phyloP scores from a whole-genome alignment of 352 stramenopile species.

The Phytophthora cryptogea region DNA sequence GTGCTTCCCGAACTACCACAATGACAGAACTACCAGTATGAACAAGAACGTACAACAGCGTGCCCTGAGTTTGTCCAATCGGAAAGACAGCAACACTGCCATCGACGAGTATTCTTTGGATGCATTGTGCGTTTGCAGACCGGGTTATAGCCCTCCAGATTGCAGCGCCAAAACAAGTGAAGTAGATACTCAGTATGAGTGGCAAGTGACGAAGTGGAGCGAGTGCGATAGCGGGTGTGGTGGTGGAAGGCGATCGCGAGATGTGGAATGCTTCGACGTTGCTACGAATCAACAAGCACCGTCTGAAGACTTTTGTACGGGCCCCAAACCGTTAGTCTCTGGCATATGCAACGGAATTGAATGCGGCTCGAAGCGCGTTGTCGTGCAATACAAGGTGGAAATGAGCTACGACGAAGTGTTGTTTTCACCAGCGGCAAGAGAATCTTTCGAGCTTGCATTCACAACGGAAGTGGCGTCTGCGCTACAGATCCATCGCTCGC shows the following conservation, averaged over 20 bases:
- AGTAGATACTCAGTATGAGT: slow-evolving; percentile 41
- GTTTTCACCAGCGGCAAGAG: slow-evolving; percentile 52
- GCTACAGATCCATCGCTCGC: slow-evolving; percentile 58
- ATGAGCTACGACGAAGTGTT: slow-evolving; percentile 80
- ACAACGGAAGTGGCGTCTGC: slow-evolving; percentile 65
- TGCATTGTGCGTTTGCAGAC: slow-evolving; percentile 64
- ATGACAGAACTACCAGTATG: slow-evolving; percentile 5
- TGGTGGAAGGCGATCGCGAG: slow-evolving; percentile 52
- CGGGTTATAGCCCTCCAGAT: slow-evolving; percentile 62
- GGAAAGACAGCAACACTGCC: slow-evolving; percentile 12
- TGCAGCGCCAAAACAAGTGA: slow-evolving; percentile 56
- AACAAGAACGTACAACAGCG: slow-evolving; percentile 1
- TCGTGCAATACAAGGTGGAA: slow-evolving; percentile 70
- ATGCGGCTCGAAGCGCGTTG: slow-evolving; percentile 71
- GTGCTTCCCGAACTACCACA: slow-evolving; percentile 69
- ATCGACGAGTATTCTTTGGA: slow-evolving; percentile 36
- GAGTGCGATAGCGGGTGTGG: slow-evolving; percentile 68
- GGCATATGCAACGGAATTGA: slow-evolving; percentile 81
- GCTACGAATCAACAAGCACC: slow-evolving; percentile 28
- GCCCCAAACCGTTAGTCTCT: slow-evolving; percentile 52
- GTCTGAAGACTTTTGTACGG: slow-evolving; percentile 35
- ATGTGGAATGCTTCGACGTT: slow-evolving; percentile 46
- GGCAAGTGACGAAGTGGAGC: slow-evolving; percentile 62
- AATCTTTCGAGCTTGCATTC: slow-evolving; percentile 69
- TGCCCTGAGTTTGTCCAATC: background rate